phyloP scores from a whole-genome alignment of 306 rosid species.

The Gillenia trifoliata region DNA sequence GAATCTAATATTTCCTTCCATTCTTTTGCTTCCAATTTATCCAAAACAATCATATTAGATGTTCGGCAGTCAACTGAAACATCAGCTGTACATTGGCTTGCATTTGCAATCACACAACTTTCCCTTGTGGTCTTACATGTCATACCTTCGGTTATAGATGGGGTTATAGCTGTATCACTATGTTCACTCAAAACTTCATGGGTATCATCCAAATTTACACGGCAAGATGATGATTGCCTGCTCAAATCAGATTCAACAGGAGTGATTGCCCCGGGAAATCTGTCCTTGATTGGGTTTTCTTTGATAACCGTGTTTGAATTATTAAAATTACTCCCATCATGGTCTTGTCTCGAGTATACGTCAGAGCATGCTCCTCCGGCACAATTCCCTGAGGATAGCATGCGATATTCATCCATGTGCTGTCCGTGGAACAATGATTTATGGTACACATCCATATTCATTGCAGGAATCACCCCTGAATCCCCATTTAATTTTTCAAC shows the following conservation, averaged over 20 bases:
- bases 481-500: constrained; percentile 21
- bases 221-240: constrained; percentile 26
- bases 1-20: constrained; percentile 29
- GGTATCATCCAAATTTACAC: constrained; percentile 28
- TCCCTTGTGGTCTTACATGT: constrained; percentile 19
- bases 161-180: constrained; percentile 19
- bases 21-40: constrained; percentile 18
- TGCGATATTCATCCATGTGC: constrained; percentile 13
- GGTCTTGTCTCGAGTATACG: constrained; percentile 24
- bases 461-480: constrained; percentile 22
- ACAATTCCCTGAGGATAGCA: constrained; percentile 29
- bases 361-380: constrained; percentile 20
- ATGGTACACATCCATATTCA: constrained; percentile 19
- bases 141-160: constrained; percentile 23
- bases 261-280: constrained; percentile 8
- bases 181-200: constrained; percentile 18
- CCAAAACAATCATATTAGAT: constrained; percentile 8
- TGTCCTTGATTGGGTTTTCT: constrained; percentile 19
- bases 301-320: constrained; percentile 16
- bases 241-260: constrained; percentile 13
- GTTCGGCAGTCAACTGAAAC: constrained; percentile 1
- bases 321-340: constrained; percentile 15
- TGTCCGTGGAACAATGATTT: constrained; percentile 18
- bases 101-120: constrained; percentile 35
- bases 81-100: constrained; percentile 21